A percentile compares a stretch with the other conserved stretches of the same genome.
Conservation (phyloP, 257 asterid species). For the Penstemon newberryi region DNA sequence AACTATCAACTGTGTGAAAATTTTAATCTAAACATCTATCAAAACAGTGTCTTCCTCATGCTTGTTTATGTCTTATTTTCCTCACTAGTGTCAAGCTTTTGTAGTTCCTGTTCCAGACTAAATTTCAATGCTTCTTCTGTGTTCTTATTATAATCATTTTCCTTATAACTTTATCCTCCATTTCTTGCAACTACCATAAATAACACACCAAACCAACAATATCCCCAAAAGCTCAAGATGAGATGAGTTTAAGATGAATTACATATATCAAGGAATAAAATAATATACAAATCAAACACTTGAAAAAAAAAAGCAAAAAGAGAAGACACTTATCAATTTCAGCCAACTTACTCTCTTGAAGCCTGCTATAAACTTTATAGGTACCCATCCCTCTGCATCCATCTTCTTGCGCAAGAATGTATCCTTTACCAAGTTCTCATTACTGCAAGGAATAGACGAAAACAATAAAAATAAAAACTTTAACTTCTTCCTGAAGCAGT, state of each 20-base stretch:
- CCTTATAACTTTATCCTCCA: not conserved
- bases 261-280: conserved; percentile 3
- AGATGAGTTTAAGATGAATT: not conserved
- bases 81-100: not conserved
- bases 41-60: too few relatives aligned
- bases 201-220: not conserved
- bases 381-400: conserved; percentile 78
- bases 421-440: conserved; percentile 66
- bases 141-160: not conserved
- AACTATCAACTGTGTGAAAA: too few relatives aligned
- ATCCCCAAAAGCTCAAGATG: not conserved
- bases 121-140: not conserved
- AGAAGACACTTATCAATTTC: not conserved
- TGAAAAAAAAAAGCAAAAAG: not conserved
- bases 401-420: conserved; percentile 57
- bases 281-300: not conserved
- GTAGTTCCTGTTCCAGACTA: not conserved
- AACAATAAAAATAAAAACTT: not conserved
- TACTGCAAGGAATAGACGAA: conserved; percentile 37
- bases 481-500: not conserved
- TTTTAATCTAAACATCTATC: too few relatives aligned
- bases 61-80: not conserved
- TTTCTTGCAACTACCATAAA: not conserved
- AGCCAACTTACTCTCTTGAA: conserved; percentile 57
- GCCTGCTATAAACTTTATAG: conserved; percentile 62